Evolutionary conservation across 1,284 basidiomycete species (phyloP).

Genomic region (Cutaneotrichosporon sp.): DNA sequence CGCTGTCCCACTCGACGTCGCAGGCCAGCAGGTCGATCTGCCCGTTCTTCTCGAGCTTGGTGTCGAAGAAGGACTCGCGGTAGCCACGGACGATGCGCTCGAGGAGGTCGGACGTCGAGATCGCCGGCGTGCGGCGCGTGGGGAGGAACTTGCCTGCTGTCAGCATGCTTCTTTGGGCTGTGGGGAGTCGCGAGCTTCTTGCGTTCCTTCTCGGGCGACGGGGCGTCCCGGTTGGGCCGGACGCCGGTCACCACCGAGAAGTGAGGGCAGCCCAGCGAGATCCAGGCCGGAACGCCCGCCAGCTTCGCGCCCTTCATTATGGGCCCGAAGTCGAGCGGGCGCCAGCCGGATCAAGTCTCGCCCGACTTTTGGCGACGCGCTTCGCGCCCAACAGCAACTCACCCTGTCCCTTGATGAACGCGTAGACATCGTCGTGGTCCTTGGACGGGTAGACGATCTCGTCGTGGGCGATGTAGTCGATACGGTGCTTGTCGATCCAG

Average conservation of each 20-base stretch:
- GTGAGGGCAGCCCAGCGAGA: no score
- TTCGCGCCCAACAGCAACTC: constrained; percentile 27
- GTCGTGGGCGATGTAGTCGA: constrained; percentile 97
- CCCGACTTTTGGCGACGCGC: no score
- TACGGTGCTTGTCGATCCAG: constrained; percentile 78
- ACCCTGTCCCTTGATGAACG: constrained; percentile 78
- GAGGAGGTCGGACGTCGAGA: constrained; percentile 90
- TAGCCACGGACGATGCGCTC: constrained; percentile 85
- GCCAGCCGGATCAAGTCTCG: no score
- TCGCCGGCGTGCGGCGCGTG: constrained; percentile 88
- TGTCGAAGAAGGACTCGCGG: constrained; percentile 79
- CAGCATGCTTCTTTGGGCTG: constrained; percentile 5
- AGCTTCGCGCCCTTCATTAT: no score
- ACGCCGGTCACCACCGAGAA: no score
- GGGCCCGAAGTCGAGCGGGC: no score
- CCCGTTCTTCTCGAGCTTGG: constrained; percentile 72
- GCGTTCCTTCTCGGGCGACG: no score
- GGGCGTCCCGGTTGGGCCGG: no score
- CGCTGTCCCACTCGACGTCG: constrained; percentile 54
- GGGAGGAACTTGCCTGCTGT: constrained; percentile 85
- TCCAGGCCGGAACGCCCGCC: no score
- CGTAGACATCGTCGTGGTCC: constrained; percentile 83
- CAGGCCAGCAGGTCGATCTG: constrained; percentile 53
- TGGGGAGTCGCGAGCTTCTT: no score
- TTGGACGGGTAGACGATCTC: constrained; percentile 77